These are phyloP conservation scores for Pseudocercospora macadamiae DNA, from an alignment of 2,329 filamentous ascomycete genomes.

Conservation along the genomic window DNA sequence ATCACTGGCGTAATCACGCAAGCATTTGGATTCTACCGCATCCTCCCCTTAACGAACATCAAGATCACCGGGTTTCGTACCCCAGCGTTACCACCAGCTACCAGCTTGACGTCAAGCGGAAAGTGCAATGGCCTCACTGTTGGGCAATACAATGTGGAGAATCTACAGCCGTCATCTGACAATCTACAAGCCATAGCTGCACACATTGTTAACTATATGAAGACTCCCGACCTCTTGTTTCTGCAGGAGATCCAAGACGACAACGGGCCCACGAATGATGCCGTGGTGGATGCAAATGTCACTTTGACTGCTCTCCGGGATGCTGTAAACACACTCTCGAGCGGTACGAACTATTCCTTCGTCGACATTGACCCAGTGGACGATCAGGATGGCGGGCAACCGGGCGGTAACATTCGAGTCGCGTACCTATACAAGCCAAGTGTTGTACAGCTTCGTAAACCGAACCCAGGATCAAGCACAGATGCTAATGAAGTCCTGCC, in stretches of 20 bases:
- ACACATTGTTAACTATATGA: conserved; percentile 67
- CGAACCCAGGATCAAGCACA: conserved; percentile 58
- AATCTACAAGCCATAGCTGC: conserved; percentile 62
- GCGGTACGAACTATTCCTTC: conserved; percentile 60
- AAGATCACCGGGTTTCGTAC: conserved; percentile 50
- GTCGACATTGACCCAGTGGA: conserved; percentile 63
- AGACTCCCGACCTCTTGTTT: conserved; percentile 67
- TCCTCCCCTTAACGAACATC: conserved; percentile 65
- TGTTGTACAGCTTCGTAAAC: conserved; percentile 61
- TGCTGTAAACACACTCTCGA: conserved; percentile 53
- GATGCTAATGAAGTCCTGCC: conserved; percentile 62
- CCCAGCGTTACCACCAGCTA: conserved; percentile 54
- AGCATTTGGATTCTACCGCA: conserved; percentile 69
- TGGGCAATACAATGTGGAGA: conserved; percentile 72
- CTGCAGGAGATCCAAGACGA: conserved; percentile 73
- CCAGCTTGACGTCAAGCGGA: conserved; percentile 57
- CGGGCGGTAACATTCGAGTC: conserved; percentile 71
- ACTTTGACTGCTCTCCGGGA: conserved; percentile 61
- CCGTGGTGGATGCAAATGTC: conserved; percentile 58
- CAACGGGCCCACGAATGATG: conserved; percentile 64
- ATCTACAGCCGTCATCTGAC: conserved; percentile 60
- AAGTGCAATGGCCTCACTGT: conserved; percentile 65
- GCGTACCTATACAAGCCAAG: conserved; percentile 70
- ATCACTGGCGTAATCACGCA: conserved; percentile 71
- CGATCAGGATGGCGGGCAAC: conserved; percentile 65